These are phyloP conservation scores for Mariannaea elegans DNA, from an alignment of 2,329 filamentous ascomycete species.

Conservation along the genomic window DNA sequence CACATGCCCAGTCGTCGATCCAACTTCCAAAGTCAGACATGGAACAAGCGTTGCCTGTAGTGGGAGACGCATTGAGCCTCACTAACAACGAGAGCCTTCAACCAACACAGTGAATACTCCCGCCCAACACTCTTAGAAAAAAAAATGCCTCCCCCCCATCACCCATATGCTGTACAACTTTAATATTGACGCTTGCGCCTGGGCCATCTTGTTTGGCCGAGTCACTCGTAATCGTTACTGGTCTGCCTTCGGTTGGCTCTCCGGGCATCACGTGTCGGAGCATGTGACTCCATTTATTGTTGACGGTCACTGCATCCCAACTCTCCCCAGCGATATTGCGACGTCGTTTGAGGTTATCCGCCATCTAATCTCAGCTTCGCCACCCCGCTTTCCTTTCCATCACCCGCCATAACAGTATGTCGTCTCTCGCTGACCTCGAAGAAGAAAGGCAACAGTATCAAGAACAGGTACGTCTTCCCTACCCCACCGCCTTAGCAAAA, in stretches of 20 bases:
- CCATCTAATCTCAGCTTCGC: background rate
- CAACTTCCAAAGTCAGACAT: background rate
- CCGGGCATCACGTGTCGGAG: background rate
- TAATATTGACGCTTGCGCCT: slow-evolving; percentile 15
- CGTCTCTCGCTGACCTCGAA: slow-evolving; percentile 53
- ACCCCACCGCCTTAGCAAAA: background rate
- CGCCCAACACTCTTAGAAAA: slow-evolving; percentile 8
- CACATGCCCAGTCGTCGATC: slow-evolving; percentile 19
- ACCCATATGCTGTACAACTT: no score
- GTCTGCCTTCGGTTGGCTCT: background rate
- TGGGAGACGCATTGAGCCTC: background rate
- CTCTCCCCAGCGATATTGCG: background rate
- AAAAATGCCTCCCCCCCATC: slow-evolving; percentile 10
- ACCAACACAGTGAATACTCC: background rate
- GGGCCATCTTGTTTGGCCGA: background rate
- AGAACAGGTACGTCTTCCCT: slow-evolving; percentile 58
- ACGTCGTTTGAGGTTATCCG: slow-evolving; percentile 3
- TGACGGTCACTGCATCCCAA: background rate
- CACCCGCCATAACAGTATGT: slow-evolving; percentile 34
- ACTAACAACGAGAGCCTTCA: background rate
- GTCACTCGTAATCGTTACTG: slow-evolving; percentile 1
- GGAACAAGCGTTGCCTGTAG: background rate
- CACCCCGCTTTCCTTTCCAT: background rate
- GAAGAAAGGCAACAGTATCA: slow-evolving; percentile 63
- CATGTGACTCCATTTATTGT: background rate